Conservation (phyloP, 2,329 filamentous ascomycete species). For the Fusarium miscanthi region DNA sequence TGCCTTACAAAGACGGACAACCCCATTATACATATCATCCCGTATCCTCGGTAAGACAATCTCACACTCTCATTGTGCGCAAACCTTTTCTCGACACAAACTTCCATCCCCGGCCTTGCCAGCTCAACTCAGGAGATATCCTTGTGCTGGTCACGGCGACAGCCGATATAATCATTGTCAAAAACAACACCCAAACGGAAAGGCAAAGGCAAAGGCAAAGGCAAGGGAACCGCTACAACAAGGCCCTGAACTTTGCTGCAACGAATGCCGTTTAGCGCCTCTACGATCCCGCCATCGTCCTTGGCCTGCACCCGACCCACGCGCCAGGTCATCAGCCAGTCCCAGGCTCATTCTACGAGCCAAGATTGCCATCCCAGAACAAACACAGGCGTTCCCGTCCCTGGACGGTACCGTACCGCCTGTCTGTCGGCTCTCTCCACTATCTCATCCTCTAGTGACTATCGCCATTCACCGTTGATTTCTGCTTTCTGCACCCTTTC, state of each 20-base stretch:
- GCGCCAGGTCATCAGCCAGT: constrained; percentile 39
- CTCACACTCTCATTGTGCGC: constrained; percentile 7
- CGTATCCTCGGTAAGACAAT: constrained; percentile 29
- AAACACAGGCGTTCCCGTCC: constrained; percentile 37
- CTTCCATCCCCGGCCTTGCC: constrained; percentile 10
- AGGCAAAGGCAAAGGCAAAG: not conserved
- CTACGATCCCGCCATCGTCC: constrained; percentile 45
- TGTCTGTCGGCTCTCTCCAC: constrained; percentile 34
- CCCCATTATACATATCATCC: constrained; percentile 18
- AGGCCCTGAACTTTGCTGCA: constrained; percentile 37
- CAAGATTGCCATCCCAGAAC: constrained; percentile 39
- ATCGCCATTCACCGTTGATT: constrained; percentile 37
- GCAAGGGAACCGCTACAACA: constrained; percentile 18
- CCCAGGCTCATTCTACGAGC: constrained; percentile 22
- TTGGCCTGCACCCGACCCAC: constrained; percentile 39
- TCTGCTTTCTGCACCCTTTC: constrained; percentile 36
- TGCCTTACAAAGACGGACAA: constrained; percentile 23
- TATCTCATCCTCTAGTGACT: constrained; percentile 29
- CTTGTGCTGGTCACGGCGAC: constrained; percentile 29
- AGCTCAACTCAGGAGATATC: constrained; percentile 17
- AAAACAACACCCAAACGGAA: constrained; percentile 11
- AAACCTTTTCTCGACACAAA: not conserved
- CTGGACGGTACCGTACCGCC: constrained; percentile 35
- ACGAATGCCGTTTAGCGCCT: constrained; percentile 46
- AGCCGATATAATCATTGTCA: constrained; percentile 9